Evolutionary conservation across 345 rosid genomes (phyloP).

Genomic region (Bruguiera parviflora): DNA sequence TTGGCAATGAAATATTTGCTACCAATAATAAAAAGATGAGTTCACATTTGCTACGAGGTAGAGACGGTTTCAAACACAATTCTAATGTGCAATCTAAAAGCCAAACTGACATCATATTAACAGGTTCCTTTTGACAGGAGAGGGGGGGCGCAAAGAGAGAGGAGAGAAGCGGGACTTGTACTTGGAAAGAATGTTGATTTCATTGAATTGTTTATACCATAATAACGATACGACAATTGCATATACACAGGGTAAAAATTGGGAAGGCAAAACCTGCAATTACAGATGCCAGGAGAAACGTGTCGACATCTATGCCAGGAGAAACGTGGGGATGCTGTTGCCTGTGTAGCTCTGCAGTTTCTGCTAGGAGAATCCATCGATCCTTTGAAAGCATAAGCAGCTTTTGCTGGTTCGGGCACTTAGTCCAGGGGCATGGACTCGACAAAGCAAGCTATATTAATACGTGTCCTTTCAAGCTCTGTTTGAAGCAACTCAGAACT

Average conservation of each 20-base stretch:
- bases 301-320: constrained; percentile 60
- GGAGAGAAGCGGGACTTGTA: not conserved
- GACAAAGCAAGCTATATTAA: constrained; percentile 83
- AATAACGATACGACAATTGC: constrained; percentile 24
- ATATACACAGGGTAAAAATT: constrained; percentile 9
- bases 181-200: constrained; percentile 14
- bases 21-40: too few species aligned
- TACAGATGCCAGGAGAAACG: too few species aligned
- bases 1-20: too few species aligned
- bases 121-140: not conserved
- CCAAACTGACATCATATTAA: not conserved
- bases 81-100: not conserved
- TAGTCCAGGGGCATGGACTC: constrained; percentile 65
- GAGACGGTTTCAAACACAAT: too few species aligned
- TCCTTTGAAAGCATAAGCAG: constrained; percentile 55
- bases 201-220: constrained; percentile 10
- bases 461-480: constrained; percentile 90
- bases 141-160: too few species aligned
- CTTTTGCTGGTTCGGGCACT: constrained; percentile 62
- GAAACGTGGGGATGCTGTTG: constrained; percentile 56
- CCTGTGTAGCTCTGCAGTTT: constrained; percentile 21
- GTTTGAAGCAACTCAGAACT: constrained; percentile 71
- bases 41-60: too few species aligned
- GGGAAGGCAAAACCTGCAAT: constrained; percentile 8
- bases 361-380: constrained; percentile 68